Conservation (phyloP, 2,329 filamentous ascomycete species). For the Emmonsiellopsis sp. region DNA sequence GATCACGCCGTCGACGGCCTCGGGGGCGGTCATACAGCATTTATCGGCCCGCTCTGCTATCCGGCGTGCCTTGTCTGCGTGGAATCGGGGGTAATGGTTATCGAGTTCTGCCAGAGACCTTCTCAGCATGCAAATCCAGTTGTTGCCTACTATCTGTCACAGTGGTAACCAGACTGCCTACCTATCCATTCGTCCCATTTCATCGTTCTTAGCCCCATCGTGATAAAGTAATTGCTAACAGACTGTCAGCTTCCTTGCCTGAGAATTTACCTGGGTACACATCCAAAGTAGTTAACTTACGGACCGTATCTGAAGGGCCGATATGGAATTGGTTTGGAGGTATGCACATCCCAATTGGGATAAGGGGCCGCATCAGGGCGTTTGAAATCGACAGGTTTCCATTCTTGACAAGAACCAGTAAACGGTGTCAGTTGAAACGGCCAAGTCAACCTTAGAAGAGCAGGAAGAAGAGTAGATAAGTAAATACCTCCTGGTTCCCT, state of each 20-base stretch:
- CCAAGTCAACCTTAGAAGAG: not conserved
- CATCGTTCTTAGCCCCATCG: slow-evolving; percentile 65
- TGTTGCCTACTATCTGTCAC: not conserved
- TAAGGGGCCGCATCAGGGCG: slow-evolving; percentile 53
- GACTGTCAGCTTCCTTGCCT: not conserved
- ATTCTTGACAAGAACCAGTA: slow-evolving; percentile 31
- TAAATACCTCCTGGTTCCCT: slow-evolving; percentile 39
- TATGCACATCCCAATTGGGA: slow-evolving; percentile 56
- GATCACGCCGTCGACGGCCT: slow-evolving; percentile 61
- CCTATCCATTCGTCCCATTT: slow-evolving; percentile 65
- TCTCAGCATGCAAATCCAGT: not conserved
- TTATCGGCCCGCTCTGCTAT: slow-evolving; percentile 58
- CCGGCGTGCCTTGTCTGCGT: slow-evolving; percentile 59
- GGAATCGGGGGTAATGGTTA: slow-evolving; percentile 64
- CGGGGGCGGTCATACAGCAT: slow-evolving; percentile 59
- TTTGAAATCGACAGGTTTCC: slow-evolving; percentile 50
- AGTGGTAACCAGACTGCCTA: slow-evolving; percentile 9
- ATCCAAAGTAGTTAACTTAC: slow-evolving; percentile 19
- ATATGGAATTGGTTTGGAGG: slow-evolving; percentile 67
- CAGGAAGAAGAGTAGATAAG: not conserved
- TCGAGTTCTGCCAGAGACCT: slow-evolving; percentile 53
- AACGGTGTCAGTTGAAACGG: not conserved
- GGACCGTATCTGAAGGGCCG: slow-evolving; percentile 69
- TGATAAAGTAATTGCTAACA: slow-evolving; percentile 56
- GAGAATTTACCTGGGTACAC: not conserved